Base-by-base conservation (phyloP, 805 yeast genomes). In the Yarrowia sp. region DNA sequence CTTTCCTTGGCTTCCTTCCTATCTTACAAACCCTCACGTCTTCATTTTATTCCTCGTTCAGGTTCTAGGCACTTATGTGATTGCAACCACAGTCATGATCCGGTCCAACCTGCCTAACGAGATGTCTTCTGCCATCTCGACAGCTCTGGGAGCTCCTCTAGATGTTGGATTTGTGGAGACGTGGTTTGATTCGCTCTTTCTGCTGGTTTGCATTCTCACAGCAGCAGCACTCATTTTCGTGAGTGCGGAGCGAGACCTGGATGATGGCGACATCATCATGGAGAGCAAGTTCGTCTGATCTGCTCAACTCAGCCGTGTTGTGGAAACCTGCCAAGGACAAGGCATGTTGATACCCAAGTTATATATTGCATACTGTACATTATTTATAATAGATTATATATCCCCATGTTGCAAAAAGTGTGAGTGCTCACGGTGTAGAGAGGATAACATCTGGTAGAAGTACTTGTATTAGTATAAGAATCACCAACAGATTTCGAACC, bases 101-200 rank as follows among this genome's bases (percentile, higher is more conserved):
- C 73, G 81, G 7, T 72, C 77, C 66, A 79, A 75, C 65, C 66
- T 78, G 46, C 81, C 81, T 14, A 66, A 70, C 24, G 71, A 71
- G 26, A 74, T 77, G 77, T 73, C 79, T 3, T 71, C 76, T 3
- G 78, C 80, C 9, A 76, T 78, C 28, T 72, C 76, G n/a, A 64
- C 72, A 2, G 80, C 80, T 4, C 70, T 78, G 33, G 79, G 78
- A 7, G 75, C 79, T 17, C 80, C 79, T 9, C 67, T 78, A 33
- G 76, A 76, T 38, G 73, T 76, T 10, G 54, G 67, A 7, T 69
- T 73, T 9, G 77, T 78, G 28, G 80, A 78, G 67, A 65, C 72
- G n/a, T 73, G 76, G 77, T 76, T 75, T 62, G 81, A 78, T 65
- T 64, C 72, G 9, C 74, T 76, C 7, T 72, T 77, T 41, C 66